phyloP scores from a whole-genome alignment of 164 flowering plant species.

The Saururus chinensis region DNA sequence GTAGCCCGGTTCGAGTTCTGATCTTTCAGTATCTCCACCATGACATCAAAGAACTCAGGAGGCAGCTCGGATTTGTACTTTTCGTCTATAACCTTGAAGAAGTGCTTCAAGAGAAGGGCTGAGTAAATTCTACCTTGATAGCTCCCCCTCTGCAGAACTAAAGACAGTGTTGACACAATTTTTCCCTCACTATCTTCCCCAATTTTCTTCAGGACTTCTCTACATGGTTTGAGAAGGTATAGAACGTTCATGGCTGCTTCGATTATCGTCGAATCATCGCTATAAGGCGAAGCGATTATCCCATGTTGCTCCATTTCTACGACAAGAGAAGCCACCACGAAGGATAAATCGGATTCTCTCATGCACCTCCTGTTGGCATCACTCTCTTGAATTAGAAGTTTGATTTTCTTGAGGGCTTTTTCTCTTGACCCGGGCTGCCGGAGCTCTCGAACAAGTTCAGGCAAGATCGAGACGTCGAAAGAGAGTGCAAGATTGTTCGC shows the following conservation, averaged over 20 bases:
- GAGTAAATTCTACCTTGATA: slow-evolving; percentile 48
- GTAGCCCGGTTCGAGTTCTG: slow-evolving; percentile 38
- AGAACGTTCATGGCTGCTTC: slow-evolving; percentile 14
- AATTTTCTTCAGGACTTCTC: slow-evolving; percentile 6
- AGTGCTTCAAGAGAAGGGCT: slow-evolving; percentile 29
- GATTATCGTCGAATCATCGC: neutral
- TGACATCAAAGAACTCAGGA: slow-evolving; percentile 27
- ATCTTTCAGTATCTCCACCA: slow-evolving; percentile 36
- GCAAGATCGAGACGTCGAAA: slow-evolving; percentile 3
- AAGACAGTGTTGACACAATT: slow-evolving; percentile 19
- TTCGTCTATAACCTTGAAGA: slow-evolving; percentile 39
- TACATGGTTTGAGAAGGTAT: slow-evolving; percentile 11
- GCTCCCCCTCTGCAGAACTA: slow-evolving; percentile 28
- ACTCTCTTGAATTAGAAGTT: slow-evolving; percentile 31
- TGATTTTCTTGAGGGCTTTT: slow-evolving; percentile 31
- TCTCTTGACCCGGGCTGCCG: slow-evolving; percentile 15
- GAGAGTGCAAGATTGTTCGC: slow-evolving; percentile 26
- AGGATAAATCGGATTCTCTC: slow-evolving; percentile 35
- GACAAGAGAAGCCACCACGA: slow-evolving; percentile 35
- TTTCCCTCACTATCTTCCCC: slow-evolving; percentile 6
- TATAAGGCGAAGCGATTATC: neutral
- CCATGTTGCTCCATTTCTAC: slow-evolving; percentile 1
- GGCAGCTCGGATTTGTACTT: slow-evolving; percentile 15
- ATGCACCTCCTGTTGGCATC: slow-evolving; percentile 29
- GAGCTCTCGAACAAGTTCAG: slow-evolving; percentile 33